Conservation (phyloP, 768 basidiomycete genomes). For the Kwoniella botswanensis region DNA sequence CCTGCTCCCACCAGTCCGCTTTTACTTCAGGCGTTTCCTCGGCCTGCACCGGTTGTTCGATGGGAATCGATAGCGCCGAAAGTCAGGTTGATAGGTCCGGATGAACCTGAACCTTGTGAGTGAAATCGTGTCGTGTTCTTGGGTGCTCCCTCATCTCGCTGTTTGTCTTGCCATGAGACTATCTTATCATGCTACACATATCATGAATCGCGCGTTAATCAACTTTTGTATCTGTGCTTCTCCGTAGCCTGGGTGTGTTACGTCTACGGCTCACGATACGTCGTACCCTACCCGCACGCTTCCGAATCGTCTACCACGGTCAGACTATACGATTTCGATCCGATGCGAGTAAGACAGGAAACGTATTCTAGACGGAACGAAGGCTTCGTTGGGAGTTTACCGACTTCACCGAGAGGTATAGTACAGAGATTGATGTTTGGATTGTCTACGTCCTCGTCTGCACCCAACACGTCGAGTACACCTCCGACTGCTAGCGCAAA, state of each 20-base stretch:
- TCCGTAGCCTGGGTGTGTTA: slow-evolving; percentile 55
- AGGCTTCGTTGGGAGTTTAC: background rate
- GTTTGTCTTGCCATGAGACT: too few relatives aligned
- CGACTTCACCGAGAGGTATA: background rate
- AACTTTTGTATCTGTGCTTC: background rate
- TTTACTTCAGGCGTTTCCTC: slow-evolving; percentile 33
- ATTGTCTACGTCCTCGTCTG: slow-evolving; percentile 2
- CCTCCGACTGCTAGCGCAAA: too few relatives aligned
- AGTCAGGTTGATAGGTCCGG: slow-evolving; percentile 48
- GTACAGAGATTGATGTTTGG: slow-evolving; percentile 15
- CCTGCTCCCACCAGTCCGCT: slow-evolving; percentile 41
- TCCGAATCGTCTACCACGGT: slow-evolving; percentile 8
- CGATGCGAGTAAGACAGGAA: slow-evolving; percentile 36
- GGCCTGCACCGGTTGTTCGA: slow-evolving; percentile 47
- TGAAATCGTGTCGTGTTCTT: background rate
- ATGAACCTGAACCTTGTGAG: slow-evolving; percentile 43
- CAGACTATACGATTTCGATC: slow-evolving; percentile 54
- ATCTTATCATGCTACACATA: too few relatives aligned
- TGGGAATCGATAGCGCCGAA: slow-evolving; percentile 48
- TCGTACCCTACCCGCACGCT: slow-evolving; percentile 22
- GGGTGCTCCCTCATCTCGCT: too few relatives aligned
- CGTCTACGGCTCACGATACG: slow-evolving; percentile 54
- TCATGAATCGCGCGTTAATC: background rate
- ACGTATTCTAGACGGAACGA: slow-evolving; percentile 16
- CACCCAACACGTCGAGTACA: background rate